Evolutionary conservation across 2,329 filamentous ascomycete genomes (phyloP).

Genomic region (Geosmithia flava): DNA sequence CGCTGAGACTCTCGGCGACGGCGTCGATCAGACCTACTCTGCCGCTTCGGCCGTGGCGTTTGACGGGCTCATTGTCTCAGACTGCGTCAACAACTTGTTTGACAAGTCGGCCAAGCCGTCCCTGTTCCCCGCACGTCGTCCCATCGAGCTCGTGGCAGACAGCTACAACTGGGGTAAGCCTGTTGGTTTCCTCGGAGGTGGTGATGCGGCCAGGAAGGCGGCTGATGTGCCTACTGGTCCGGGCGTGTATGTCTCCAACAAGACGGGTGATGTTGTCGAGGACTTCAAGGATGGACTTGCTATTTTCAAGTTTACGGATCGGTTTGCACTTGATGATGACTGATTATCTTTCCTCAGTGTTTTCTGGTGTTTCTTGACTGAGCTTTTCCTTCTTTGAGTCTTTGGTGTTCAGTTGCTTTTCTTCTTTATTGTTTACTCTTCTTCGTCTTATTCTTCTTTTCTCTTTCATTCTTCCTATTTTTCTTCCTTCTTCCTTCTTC

Average conservation of each 20-base stretch:
- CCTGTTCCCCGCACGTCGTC: conserved; percentile 51
- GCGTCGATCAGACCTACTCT: conserved; percentile 53
- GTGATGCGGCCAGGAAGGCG: conserved; percentile 19
- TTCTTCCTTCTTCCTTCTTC: too few relatives aligned
- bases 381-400: too few relatives aligned
- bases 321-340: conserved; percentile 43
- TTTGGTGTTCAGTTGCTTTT: too few relatives aligned
- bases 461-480: neutral
- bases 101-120: conserved; percentile 23
- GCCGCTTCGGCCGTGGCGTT: conserved; percentile 49
- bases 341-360: too few relatives aligned
- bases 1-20: conserved; percentile 40
- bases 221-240: conserved; percentile 29
- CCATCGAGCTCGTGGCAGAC: conserved; percentile 48
- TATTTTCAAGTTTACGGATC: conserved; percentile 52
- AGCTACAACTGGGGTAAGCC: conserved; percentile 61
- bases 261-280: conserved; percentile 24
- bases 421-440: too few relatives aligned
- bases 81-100: conserved; percentile 42
- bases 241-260: conserved; percentile 25
- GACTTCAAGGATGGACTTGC: conserved; percentile 45
- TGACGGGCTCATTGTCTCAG: conserved; percentile 48
- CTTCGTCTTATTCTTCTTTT: neutral
- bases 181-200: conserved; percentile 43
- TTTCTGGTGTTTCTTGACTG: neutral